These are phyloP conservation scores for Oryza glumipatula DNA, from an alignment of 176 grass and related monocot genomes.

Conservation along the genomic window DNA sequence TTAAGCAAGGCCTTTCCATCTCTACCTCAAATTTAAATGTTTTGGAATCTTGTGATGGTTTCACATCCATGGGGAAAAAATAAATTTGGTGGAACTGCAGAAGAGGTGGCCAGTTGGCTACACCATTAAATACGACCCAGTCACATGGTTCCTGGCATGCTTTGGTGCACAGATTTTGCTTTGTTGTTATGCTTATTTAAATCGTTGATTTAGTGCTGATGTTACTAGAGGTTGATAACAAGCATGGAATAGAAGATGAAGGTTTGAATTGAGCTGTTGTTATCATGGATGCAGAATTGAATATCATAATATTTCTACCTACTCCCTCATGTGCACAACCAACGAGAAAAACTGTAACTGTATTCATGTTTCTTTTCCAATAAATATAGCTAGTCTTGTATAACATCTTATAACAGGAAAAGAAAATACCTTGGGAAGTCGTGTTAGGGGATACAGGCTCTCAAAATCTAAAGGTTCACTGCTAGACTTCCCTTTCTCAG, in stretches of 20 bases:
- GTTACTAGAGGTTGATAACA: background rate
- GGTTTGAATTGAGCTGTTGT: slow-evolving; percentile 21
- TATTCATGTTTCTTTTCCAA: slow-evolving; percentile 16
- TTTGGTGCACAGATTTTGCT: too few relatives aligned
- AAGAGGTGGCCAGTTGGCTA: too few relatives aligned
- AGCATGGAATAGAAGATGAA: background rate
- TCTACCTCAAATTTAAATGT: too few relatives aligned
- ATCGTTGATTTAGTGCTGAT: background rate
- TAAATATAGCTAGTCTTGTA: slow-evolving; percentile 1
- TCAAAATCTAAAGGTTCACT: slow-evolving; percentile 59
- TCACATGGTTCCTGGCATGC: too few relatives aligned
- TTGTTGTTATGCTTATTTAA: too few relatives aligned
- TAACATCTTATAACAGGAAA: slow-evolving; percentile 2
- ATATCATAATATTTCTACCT: background rate
- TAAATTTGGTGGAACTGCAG: too few relatives aligned
- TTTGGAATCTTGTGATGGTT: too few relatives aligned
- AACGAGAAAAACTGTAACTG: slow-evolving; percentile 4
- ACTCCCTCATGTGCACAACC: background rate
- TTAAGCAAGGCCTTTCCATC: too few relatives aligned
- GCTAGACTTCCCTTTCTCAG: slow-evolving; percentile 56
- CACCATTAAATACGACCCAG: too few relatives aligned
- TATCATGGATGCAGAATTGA: slow-evolving; percentile 18
- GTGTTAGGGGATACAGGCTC: slow-evolving; percentile 69
- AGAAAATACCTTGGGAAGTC: slow-evolving; percentile 70
- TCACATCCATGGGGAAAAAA: too few relatives aligned